Conservation (phyloP, 2,329 filamentous ascomycete species). For the Fusarium verrucosum region DNA sequence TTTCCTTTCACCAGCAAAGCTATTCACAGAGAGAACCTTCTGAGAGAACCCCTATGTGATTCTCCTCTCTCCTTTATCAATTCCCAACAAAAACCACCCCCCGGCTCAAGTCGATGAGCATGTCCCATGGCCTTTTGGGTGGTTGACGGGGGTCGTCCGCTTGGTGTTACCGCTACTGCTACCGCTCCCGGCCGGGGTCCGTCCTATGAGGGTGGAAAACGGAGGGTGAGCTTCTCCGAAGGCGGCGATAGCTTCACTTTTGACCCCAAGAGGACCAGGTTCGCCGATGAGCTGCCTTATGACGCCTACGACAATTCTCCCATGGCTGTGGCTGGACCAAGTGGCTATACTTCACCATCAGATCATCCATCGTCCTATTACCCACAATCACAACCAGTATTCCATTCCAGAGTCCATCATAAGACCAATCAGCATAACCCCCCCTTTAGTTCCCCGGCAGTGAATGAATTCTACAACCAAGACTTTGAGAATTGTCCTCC, state of each 20-base stretch:
- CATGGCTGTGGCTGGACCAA: conserved; percentile 13
- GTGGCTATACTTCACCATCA: conserved; percentile 8
- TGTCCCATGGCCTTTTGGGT: conserved; percentile 56
- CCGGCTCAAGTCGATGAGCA: conserved; percentile 44
- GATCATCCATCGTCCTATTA: conserved; percentile 1
- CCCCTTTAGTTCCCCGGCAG: conserved; percentile 4
- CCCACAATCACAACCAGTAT: conserved; percentile 4
- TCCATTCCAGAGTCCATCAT: conserved; percentile 14
- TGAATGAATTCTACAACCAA: conserved; percentile 23
- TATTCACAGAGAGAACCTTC: background rate
- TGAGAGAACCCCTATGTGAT: conserved; percentile 18
- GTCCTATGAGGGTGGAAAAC: conserved; percentile 52
- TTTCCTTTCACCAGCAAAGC: conserved; percentile 5
- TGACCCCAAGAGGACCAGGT: conserved; percentile 39
- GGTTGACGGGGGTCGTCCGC: conserved; percentile 47
- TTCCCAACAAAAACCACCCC: conserved; percentile 26
- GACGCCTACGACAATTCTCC: conserved; percentile 22
- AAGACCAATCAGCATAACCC: conserved; percentile 15
- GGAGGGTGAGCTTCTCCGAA: conserved; percentile 50
- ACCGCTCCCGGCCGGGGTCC: conserved; percentile 35
- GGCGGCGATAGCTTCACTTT: conserved; percentile 44
- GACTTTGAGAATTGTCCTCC: conserved; percentile 26
- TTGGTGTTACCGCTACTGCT: conserved; percentile 39
- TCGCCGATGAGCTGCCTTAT: conserved; percentile 29
- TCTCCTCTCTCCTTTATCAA: conserved; percentile 16